These are phyloP conservation scores for Toxicodendron radicans DNA, from an alignment of 345 rosid species.

Conservation along the genomic window DNA sequence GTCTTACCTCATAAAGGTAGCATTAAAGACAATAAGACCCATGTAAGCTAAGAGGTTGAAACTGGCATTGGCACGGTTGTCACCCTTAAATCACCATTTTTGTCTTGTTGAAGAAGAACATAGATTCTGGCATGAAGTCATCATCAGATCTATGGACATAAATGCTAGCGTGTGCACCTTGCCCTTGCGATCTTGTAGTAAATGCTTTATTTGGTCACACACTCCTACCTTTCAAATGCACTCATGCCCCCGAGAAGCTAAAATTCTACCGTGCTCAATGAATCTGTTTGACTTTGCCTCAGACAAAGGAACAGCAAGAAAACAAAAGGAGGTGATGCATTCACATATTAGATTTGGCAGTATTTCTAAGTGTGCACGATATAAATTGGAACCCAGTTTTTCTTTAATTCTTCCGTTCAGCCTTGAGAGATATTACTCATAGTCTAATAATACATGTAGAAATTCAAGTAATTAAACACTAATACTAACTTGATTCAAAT, in stretches of 20 bases:
- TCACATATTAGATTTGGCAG: no score
- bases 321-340: slow-evolving; percentile 24
- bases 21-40: slow-evolving; percentile 13
- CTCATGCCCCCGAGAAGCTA: slow-evolving; percentile 28
- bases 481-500: no score
- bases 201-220: slow-evolving; percentile 53
- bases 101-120: slow-evolving; percentile 56
- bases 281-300: slow-evolving; percentile 39
- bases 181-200: slow-evolving; percentile 30
- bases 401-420: no score
- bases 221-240: slow-evolving; percentile 36
- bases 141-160: slow-evolving; percentile 63
- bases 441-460: no score
- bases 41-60: background rate
- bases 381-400: no score
- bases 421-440: no score
- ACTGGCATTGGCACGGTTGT: slow-evolving; percentile 15
- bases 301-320: slow-evolving; percentile 23
- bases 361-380: no score
- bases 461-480: no score
- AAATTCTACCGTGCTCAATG: slow-evolving; percentile 39
- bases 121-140: slow-evolving; percentile 68
- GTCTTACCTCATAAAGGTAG: background rate
- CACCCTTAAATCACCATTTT: slow-evolving; percentile 33
- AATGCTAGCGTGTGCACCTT: slow-evolving; percentile 69